Evolutionary conservation across 345 rosid species (phyloP).

Genomic region (Eucalyptus leucophloia): DNA sequence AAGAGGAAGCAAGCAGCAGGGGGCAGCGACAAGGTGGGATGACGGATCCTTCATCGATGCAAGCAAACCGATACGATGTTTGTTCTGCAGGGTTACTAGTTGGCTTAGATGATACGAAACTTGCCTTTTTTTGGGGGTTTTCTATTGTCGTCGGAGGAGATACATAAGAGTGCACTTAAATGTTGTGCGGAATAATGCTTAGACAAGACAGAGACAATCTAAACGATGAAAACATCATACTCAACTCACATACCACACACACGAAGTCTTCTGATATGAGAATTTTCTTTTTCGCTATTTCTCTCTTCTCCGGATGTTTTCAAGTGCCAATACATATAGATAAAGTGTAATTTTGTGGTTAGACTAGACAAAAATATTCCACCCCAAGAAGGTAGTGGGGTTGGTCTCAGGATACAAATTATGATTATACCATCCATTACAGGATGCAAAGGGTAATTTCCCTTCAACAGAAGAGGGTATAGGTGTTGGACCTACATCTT

Average conservation of each 20-base stretch:
- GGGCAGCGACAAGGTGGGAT: conserved; percentile 17
- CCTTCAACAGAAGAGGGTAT: neutral
- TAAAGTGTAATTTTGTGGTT: neutral
- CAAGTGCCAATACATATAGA: neutral
- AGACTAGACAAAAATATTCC: too few relatives aligned
- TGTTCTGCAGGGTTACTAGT: too few relatives aligned
- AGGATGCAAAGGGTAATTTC: neutral
- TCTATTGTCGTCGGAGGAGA: too few relatives aligned
- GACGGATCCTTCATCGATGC: conserved; percentile 4
- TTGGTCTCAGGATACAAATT: neutral
- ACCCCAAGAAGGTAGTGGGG: neutral
- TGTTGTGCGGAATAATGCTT: too few relatives aligned
- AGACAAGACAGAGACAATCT: too few relatives aligned
- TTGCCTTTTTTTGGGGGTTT: too few relatives aligned
- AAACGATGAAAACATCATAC: too few relatives aligned
- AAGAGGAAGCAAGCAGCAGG: conserved; percentile 10
- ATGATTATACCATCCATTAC: neutral
- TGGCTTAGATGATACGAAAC: too few relatives aligned
- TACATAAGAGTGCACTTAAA: too few relatives aligned
- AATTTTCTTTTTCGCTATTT: too few relatives aligned
- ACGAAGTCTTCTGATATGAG: too few relatives aligned
- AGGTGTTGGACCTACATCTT: neutral
- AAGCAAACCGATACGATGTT: neutral
- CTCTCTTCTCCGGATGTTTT: neutral
- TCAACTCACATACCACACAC: too few relatives aligned